Percentiles rank a stretch among this genome's conserved stretches.
Evolutionary conservation across 306 rosid genomes (phyloP).

Genomic region (Quercus bicolor): DNA sequence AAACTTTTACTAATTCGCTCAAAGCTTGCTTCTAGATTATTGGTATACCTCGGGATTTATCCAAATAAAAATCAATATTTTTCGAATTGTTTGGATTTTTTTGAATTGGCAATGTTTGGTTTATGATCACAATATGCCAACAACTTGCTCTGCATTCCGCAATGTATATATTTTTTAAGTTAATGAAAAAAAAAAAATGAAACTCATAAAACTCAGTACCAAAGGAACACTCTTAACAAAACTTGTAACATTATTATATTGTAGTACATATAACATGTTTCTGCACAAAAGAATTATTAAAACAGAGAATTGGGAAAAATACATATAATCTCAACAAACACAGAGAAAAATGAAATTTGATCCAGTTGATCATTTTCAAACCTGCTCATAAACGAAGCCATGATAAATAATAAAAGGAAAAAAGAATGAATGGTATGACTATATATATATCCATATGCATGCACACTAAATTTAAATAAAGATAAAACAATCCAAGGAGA

Average conservation of each 20-base stretch:
- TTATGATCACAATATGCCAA: no score
- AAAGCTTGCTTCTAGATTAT: no score
- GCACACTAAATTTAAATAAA: conserved; percentile 45
- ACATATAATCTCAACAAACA: neutral
- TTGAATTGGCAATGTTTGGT: no score
- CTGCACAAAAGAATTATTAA: neutral
- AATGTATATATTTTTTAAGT: no score
- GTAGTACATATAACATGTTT: neutral
- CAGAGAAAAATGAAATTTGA: conserved; percentile 3
- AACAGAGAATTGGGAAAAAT: neutral
- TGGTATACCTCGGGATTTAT: no score
- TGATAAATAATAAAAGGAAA: neutral
- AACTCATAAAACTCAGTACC: no score
- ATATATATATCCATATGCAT: neutral
- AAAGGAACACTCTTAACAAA: neutral
- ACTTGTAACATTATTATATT: neutral
- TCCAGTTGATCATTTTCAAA: conserved; percentile 21
- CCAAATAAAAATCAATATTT: no score
- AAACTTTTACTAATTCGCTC: no score
- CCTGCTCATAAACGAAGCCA: conserved; percentile 9
- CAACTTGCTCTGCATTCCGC: no score
- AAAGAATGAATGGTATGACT: neutral
- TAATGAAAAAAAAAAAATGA: no score
- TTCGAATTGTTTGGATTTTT: no score
- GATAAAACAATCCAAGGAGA: conserved; percentile 87